Conservation (phyloP, 2,329 filamentous ascomycete species). For the Eurotiales sp. region DNA sequence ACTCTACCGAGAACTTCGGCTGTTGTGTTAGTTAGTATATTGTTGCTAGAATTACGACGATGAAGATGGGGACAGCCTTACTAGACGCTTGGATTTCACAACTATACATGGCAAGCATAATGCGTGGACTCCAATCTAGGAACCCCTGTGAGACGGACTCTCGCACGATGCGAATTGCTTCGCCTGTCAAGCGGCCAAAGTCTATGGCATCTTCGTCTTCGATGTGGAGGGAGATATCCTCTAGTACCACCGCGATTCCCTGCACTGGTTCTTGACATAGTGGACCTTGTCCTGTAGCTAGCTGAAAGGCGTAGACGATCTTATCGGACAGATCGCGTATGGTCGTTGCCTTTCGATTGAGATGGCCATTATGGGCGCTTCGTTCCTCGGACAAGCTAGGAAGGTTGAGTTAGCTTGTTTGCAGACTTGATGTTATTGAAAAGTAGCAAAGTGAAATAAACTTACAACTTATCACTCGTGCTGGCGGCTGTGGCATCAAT, state of each 20-base stretch:
- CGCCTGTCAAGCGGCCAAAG: constrained; percentile 79
- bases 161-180: constrained; percentile 86
- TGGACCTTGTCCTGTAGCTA: constrained; percentile 82
- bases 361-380: constrained; percentile 22
- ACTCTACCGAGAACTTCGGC: constrained; percentile 92
- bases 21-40: constrained; percentile 27
- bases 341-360: constrained; percentile 26
- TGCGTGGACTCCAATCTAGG: constrained; percentile 91
- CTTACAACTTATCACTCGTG: constrained; percentile 69
- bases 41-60: not conserved
- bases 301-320: constrained; percentile 88
- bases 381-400: constrained; percentile 37
- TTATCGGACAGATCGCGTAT: constrained; percentile 79
- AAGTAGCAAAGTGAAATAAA: constrained; percentile 14
- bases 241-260: constrained; percentile 85
- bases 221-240: constrained; percentile 62
- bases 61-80: constrained; percentile 39
- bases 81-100: constrained; percentile 95
- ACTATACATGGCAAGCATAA: constrained; percentile 95
- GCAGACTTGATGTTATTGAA: not conserved
- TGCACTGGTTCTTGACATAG: constrained; percentile 91
- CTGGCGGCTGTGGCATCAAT: constrained; percentile 74
- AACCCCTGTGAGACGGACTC: constrained; percentile 80
- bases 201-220: constrained; percentile 46
- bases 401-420: constrained; percentile 5